Percentiles rank a stretch among this genome's conserved stretches.
phyloP scores from a whole-genome alignment of 192 early-diverging fungal species.

The Haplosporangium gracile region DNA sequence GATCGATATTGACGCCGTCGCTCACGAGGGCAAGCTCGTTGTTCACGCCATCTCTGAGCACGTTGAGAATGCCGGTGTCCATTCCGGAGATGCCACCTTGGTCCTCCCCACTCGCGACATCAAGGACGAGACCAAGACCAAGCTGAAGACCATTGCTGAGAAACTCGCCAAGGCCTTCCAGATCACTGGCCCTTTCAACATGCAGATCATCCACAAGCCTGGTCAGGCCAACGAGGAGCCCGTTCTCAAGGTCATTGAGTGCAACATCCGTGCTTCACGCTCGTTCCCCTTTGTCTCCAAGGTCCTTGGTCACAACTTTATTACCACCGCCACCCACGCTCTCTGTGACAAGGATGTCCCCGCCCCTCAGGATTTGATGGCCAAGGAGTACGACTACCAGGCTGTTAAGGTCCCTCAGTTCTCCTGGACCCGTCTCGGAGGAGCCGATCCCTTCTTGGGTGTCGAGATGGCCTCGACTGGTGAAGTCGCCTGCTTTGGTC shows the following conservation, averaged over 20 bases:
- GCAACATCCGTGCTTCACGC: constrained; percentile 96
- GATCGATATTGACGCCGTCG: constrained; percentile 96
- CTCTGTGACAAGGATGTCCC: constrained; percentile 76
- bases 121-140: constrained; percentile 61
- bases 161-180: constrained; percentile 92
- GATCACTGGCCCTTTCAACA: constrained; percentile 99
- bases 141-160: constrained; percentile 82
- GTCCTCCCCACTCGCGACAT: constrained; percentile 84
- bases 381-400: constrained; percentile 75
- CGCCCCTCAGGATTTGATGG: constrained; percentile 66
- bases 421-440: constrained; percentile 94
- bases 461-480: constrained; percentile 99
- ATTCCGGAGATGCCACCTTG: constrained; percentile 97
- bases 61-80: constrained; percentile 97
- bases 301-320: constrained; percentile 91
- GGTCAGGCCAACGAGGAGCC: constrained; percentile 55
- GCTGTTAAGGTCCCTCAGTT: constrained; percentile 97
- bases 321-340: constrained; percentile 91
- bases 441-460: constrained; percentile 96
- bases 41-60: constrained; percentile 96
- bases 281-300: constrained; percentile 99
- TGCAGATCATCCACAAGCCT: constrained; percentile 88
- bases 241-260: constrained; percentile 96
- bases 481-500: constrained; percentile 98
- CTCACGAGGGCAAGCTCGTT: constrained; percentile 83